Evolutionary conservation across 1,139 yeast species (phyloP), one percentile per base, ranked within the genome.

Genomic region (Zygotorulaspora mrakii): DNA sequence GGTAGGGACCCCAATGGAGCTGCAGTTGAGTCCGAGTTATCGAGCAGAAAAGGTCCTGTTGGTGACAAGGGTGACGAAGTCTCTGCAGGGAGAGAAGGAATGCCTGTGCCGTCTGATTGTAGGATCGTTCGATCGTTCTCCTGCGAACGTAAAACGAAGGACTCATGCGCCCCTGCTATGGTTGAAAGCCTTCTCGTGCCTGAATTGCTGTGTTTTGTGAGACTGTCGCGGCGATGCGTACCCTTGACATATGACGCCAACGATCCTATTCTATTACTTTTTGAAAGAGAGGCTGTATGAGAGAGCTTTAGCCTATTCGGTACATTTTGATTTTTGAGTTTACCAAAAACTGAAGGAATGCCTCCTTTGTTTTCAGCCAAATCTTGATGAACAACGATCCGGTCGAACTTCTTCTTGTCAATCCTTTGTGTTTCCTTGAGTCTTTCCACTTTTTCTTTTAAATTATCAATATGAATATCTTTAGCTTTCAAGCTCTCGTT

Each of bases 371-470:
- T 10, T 11, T 31, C 37, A 26, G 36, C 29, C 32, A 33, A 9
- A 32, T 42, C 46, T 20, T 43, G 46, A 36, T 52, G 58, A 1
- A 58, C 54, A 67, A 77, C 74, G 57, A 82, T 86, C 39, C 78
- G 69, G 53, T 85, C 95, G 50, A 77, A 80, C 50, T 76, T 77
- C 53, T 82, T 89, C 51, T 80, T 78, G 44, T 82, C 89, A 6
- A 70, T 61, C 36, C 78, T 68, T 48, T 82, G 77, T 48, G 74
- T 74, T 27, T 74, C 67, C 52, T 79, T 77, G 33, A 70, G 46
- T 6, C 43, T 46, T 17, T 51, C 43, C 14, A 61, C 36, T 20
- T 49, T 48, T n/a, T 52, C 35, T 8, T 52, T 45, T 20, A 81
- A 62, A 17, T 76, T 81, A 31, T 75, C 77, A 22, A 83, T 64